phyloP scores from a whole-genome alignment of 495 filamentous ascomycete genomes.

The Patellaria atrata region DNA sequence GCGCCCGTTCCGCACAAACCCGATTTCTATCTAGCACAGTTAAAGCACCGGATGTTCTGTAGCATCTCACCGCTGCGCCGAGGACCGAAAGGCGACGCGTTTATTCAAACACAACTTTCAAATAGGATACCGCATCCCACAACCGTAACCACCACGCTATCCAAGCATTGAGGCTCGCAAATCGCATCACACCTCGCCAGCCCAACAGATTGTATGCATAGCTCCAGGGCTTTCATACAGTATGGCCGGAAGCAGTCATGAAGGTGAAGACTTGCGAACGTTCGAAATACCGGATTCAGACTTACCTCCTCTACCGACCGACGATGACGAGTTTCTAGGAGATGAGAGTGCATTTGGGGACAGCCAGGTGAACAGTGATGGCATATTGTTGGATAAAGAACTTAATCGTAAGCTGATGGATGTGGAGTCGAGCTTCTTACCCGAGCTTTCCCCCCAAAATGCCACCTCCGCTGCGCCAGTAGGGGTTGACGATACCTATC shows the following conservation, averaged over 20 bases:
- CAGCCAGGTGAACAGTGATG: constrained; percentile 14
- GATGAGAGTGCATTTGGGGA: constrained; percentile 12
- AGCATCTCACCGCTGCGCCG: no score
- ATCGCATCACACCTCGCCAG: no score
- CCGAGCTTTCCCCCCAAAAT: constrained; percentile 35
- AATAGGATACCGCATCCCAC: no score
- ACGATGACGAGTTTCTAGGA: constrained; percentile 15
- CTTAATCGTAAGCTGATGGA: constrained; percentile 63
- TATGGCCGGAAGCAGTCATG: constrained; percentile 9
- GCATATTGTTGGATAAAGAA: constrained; percentile 44
- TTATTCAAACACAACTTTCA: no score
- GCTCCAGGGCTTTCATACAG: no score
- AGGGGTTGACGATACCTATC: constrained; percentile 47
- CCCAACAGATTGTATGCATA: no score
- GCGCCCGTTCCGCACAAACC: no score
- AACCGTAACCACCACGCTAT: no score
- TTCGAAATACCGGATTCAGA: constrained; percentile 18
- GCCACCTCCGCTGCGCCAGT: constrained; percentile 22
- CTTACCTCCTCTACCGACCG: constrained; percentile 18
- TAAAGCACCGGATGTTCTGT: no score
- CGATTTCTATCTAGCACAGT: no score
- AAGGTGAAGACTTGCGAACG: constrained; percentile 9
- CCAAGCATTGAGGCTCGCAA: no score
- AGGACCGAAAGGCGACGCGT: no score
- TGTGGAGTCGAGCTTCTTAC: constrained; percentile 74